Evolutionary conservation across 306 rosid species (phyloP).

Genomic region (Begonia peltatifolia): DNA sequence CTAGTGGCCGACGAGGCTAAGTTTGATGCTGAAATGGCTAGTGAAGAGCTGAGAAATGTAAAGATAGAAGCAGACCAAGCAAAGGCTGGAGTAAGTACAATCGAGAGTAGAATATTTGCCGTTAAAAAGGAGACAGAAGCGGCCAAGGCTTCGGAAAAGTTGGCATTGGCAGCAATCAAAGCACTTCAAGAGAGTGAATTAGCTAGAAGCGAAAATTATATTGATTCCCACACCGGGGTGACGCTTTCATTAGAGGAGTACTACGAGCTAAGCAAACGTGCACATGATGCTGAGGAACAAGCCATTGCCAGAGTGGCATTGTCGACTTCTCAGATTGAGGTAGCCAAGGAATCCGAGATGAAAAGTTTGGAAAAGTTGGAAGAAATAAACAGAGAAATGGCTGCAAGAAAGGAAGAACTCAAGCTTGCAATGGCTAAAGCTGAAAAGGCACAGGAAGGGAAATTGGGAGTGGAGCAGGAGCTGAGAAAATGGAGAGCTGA

Average conservation of each 20-base stretch:
- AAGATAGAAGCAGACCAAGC: slow-evolving; percentile 73
- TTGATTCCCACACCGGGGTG: slow-evolving; percentile 41
- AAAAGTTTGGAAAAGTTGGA: slow-evolving; percentile 60
- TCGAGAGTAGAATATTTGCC: slow-evolving; percentile 68
- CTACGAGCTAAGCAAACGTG: slow-evolving; percentile 72
- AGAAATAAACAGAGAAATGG: slow-evolving; percentile 57
- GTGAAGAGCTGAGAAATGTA: slow-evolving; percentile 52
- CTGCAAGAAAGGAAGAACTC: slow-evolving; percentile 51
- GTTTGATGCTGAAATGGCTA: slow-evolving; percentile 42
- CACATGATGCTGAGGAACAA: slow-evolving; percentile 82
- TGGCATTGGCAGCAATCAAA: slow-evolving; percentile 77
- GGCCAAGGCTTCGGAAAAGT: slow-evolving; percentile 67
- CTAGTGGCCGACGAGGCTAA: slow-evolving; percentile 70
- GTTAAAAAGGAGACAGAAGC: slow-evolving; percentile 84
- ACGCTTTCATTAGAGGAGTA: slow-evolving; percentile 75
- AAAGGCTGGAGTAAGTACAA: slow-evolving; percentile 76
- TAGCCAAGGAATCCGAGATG: slow-evolving; percentile 57
- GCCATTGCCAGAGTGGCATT: slow-evolving; percentile 51
- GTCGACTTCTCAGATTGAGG: slow-evolving; percentile 57
- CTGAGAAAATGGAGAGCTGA: slow-evolving; percentile 83
- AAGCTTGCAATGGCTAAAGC: slow-evolving; percentile 64
- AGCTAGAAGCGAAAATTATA: slow-evolving; percentile 2
- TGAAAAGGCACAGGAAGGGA: slow-evolving; percentile 89
- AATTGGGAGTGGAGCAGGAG: slow-evolving; percentile 29
- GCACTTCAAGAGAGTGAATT: slow-evolving; percentile 65